Evolutionary conservation across 2,329 filamentous ascomycete species (phyloP), one percentile per base, ranked within the genome.

Genomic region (Elsinoe arachidis): DNA sequence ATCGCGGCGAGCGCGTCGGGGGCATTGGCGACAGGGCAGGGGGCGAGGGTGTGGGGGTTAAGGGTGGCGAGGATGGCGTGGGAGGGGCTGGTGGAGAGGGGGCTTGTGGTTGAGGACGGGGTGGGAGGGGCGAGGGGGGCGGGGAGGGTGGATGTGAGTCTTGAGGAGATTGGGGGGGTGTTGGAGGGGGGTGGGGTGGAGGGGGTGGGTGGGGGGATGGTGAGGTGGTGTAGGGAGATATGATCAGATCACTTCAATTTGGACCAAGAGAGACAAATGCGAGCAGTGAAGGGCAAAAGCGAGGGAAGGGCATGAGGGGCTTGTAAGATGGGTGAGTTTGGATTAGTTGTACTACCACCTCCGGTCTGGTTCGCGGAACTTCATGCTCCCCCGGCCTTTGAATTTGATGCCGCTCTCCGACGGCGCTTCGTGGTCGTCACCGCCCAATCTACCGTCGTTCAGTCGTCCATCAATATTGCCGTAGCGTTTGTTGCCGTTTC

Each of bases 191-290:
- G 78, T 12, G 80, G 83, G 54, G 80, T 80, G 66, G 65, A 68
- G 51, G 72, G 71, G n/a, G 59, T 73, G 21, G 76, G 77, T 43
- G 64, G 70, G 58, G 80, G 84, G 23, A 72, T 88, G 76, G 79
- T 78, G 35, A 84, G 81, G 66, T 93, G 88, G 88, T 93, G 88
- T 74, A 80, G 77, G 68, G 86, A 90, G 74, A 85, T 91, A 56
- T 76, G 59, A 66, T n/a, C n/a, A n/a, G n/a, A n/a, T n/a, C n/a
- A n/a, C n/a, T n/a, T n/a, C n/a, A n/a, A n/a, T n/a, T n/a, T n/a
- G n/a, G n/a, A n/a, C n/a, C n/a, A n/a, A n/a, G n/a, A n/a, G n/a
- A n/a, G n/a, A n/a, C n/a, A n/a, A n/a, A n/a, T n/a, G n/a, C n/a
- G n/a, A 9, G 12, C 11, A 7, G 15, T 17, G 35, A 35, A 9